Percentiles rank a stretch among this genome's conserved stretches.
Conservation (phyloP, 2,329 filamentous ascomycete species). For the Fusarium robinianum region DNA sequence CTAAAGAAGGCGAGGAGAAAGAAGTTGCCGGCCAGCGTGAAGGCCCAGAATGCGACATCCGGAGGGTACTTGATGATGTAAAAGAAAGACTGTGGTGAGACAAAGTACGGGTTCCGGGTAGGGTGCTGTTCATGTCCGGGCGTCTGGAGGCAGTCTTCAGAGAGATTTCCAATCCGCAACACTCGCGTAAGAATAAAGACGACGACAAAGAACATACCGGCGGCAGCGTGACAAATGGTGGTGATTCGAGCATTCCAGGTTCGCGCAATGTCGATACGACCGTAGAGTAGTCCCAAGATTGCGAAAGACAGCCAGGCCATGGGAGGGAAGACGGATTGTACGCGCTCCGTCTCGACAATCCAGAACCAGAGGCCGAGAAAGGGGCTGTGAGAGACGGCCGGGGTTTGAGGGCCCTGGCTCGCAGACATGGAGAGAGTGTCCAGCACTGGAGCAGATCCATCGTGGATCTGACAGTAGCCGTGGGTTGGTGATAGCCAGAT, state of each 20-base stretch:
- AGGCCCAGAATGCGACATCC: conserved; percentile 51
- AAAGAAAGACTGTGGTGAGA: conserved; percentile 49
- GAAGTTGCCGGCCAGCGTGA: conserved; percentile 46
- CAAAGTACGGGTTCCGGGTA: conserved; percentile 47
- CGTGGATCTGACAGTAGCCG: conserved; percentile 42
- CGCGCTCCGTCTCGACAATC: conserved; percentile 31
- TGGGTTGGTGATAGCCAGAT: conserved; percentile 49
- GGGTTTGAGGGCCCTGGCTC: conserved; percentile 2
- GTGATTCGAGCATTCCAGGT: conserved; percentile 38
- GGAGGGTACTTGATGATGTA: conserved; percentile 54
- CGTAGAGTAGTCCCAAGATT: conserved; percentile 50
- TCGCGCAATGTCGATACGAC: conserved; percentile 43
- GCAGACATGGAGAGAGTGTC: not conserved
- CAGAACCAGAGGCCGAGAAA: conserved; percentile 50
- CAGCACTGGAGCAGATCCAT: conserved; percentile 6
- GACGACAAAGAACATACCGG: conserved; percentile 39
- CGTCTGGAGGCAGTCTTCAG: conserved; percentile 48
- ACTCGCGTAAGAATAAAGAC: conserved; percentile 50
- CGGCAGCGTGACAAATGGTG: conserved; percentile 35
- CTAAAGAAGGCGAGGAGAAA: conserved; percentile 46
- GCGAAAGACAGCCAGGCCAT: conserved; percentile 54
- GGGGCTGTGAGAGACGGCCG: conserved; percentile 26
- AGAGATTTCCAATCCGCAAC: conserved; percentile 50
- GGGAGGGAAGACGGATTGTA: conserved; percentile 50
- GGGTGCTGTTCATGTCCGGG: conserved; percentile 42